Base-by-base conservation (phyloP, 2,329 filamentous ascomycete species). In the Fusarium coicis region DNA sequence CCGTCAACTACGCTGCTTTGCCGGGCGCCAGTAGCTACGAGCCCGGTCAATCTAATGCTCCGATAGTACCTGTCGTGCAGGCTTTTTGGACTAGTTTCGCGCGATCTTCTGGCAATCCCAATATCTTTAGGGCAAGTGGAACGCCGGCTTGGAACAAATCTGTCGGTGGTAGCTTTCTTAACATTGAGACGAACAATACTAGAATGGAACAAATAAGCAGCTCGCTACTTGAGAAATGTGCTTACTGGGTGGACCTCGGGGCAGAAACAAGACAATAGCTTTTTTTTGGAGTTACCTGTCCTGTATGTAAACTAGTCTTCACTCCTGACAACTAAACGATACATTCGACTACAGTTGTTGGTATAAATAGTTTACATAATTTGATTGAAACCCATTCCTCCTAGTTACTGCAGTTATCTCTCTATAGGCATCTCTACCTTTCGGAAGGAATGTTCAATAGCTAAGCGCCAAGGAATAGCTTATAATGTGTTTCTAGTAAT, bases 351-450 rank as follows among this genome's bases (percentile, higher is more conserved):
- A 7, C 11, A 28, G 11, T 28, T 19, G 4, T 5, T 19, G 7
- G 43, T 44, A 4, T 12, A 4, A 14, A 44, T 19, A 26, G 43
- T 14, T 44, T 26, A 14, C 19, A 44, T 14, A 26, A 19, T 44
- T 0, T 18, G 4, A 7, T 26, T 7, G 12, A 0, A 14, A 26
- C 14, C 18, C 18, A 26, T 26, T 26, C 12, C 4, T 16, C 5
- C 23, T 44, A 5, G 7, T 11, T 26, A 9, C 7, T 0, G 1
- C 12, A 4, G 10, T 44, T 18, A 26, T 12, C 23, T 26, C 4
- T 18, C 34, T 36, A 8, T 9, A 36, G 34, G 34, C 16, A 10
- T 18, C 34, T 36, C 9, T 18, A 36, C 15, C 34, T 36, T 36
- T 2, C 8, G 8, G 34, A 36, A 18, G 9, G 16, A 36, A 18